Evolutionary conservation across 345 rosid genomes (phyloP).

Genomic region (Syzygium oleosum): DNA sequence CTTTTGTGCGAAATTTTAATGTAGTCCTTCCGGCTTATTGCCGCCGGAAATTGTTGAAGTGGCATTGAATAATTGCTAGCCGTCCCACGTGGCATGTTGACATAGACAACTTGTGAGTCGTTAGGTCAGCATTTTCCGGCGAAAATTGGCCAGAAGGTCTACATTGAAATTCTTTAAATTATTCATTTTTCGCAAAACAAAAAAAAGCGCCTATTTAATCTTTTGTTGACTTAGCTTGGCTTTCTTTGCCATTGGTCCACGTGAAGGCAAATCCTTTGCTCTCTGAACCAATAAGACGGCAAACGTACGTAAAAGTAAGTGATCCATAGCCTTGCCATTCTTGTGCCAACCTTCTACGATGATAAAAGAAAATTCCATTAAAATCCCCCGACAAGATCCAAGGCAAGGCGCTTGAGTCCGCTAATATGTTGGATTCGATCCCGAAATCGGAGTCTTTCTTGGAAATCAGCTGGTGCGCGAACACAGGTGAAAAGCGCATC

Average conservation of each 20-base stretch:
- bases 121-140: too few relatives aligned
- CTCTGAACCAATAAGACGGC: neutral
- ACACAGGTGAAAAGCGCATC: neutral
- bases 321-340: neutral
- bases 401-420: fast-evolving
- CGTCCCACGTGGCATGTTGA: too few relatives aligned
- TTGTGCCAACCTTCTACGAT: neutral
- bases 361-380: neutral
- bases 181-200: too few relatives aligned
- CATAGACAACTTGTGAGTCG: too few relatives aligned
- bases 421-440: neutral
- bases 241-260: neutral
- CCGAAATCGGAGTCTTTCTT: fast-evolving
- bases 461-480: neutral
- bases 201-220: neutral
- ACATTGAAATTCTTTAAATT: too few relatives aligned
- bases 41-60: neutral
- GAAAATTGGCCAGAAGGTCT: too few relatives aligned
- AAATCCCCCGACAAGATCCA: neutral
- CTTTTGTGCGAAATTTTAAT: too few relatives aligned
- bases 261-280: neutral
- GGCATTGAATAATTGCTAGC: neutral
- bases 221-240: neutral
- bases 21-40: too few relatives aligned
- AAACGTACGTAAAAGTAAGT: fast-evolving